phyloP scores from a whole-genome alignment of 495 filamentous ascomycete species.

The Tuber calosporum region DNA sequence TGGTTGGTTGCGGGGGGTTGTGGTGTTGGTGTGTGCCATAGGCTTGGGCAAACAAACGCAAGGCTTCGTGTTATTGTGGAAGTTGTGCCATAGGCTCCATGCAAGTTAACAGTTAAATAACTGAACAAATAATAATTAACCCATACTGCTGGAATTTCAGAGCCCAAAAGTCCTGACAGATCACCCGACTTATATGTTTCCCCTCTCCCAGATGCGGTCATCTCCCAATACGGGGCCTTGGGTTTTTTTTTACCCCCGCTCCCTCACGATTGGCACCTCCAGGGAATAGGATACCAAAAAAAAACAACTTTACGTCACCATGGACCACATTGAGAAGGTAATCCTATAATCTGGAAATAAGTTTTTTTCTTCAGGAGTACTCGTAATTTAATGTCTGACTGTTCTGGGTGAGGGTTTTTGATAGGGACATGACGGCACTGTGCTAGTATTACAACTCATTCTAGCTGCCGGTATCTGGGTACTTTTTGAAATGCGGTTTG shows the following conservation, averaged over 20 bases:
- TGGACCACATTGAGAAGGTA: too few relatives aligned
- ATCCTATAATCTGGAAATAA: not conserved
- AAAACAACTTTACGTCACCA: too few relatives aligned
- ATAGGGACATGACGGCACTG: not conserved
- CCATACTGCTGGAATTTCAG: not conserved
- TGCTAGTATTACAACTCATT: not conserved
- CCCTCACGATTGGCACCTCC: not conserved
- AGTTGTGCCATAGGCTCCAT: not conserved
- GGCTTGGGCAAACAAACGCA: not conserved
- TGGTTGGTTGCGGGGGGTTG: not conserved
- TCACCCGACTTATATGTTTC: not conserved
- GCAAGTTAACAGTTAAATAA: not conserved
- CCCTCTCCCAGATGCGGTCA: not conserved
- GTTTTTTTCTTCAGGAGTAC: not conserved
- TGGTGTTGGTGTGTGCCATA: not conserved
- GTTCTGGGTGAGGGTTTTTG: not conserved
- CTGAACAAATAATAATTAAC: not conserved
- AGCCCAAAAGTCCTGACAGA: not conserved
- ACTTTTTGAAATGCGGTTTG: too few relatives aligned
- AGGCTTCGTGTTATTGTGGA: not conserved
- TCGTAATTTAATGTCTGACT: not conserved
- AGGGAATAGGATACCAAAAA: too few relatives aligned
- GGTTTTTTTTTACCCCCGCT: too few relatives aligned
- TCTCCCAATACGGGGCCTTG: not conserved
- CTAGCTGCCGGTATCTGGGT: not conserved